Percentiles rank a stretch among this genome's conserved stretches.
phyloP scores from a whole-genome alignment of 78 protist genomes.

The Reticulomyxa filosa region DNA sequence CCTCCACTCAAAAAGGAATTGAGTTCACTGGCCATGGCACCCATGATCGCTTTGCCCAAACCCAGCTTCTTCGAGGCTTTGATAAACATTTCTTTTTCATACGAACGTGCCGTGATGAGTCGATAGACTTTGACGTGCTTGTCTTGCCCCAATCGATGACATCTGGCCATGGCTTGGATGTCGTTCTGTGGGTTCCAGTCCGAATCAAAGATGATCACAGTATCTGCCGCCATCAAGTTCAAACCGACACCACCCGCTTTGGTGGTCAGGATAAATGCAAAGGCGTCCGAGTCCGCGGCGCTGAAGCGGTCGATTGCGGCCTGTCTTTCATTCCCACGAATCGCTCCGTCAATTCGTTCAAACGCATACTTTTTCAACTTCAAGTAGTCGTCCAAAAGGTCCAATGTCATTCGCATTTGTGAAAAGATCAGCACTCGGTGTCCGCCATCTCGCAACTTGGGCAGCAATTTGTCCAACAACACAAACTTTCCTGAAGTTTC shows the following conservation, averaged over 20 bases:
- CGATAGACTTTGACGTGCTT: constrained; percentile 80
- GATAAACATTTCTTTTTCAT: not conserved
- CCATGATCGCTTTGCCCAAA: constrained; percentile 21
- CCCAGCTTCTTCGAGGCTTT: too few relatives aligned
- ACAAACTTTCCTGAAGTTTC: constrained; percentile 54
- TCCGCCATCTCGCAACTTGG: constrained; percentile 35
- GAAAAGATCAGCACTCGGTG: constrained; percentile 49
- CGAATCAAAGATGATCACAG: constrained; percentile 61
- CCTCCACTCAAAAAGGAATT: not conserved
- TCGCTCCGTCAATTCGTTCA: constrained; percentile 29
- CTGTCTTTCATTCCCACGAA: not conserved
- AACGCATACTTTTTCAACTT: constrained; percentile 12
- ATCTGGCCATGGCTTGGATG: constrained; percentile 58
- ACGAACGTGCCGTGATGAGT: constrained; percentile 34
- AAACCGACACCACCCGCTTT: constrained; percentile 85
- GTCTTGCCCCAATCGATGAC: constrained; percentile 90
- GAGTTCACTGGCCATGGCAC: constrained; percentile 4
- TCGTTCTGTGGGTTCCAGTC: constrained; percentile 73
- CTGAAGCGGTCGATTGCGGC: constrained; percentile 2
- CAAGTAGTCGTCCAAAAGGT: constrained; percentile 78
- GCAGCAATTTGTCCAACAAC: constrained; percentile 52
- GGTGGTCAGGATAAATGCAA: constrained; percentile 71
- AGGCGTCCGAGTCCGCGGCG: constrained; percentile 31
- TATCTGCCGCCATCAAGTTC: constrained; percentile 64
- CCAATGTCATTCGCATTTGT: constrained; percentile 49